Evolutionary conservation across 2,329 filamentous ascomycete species (phyloP).

Genomic region (Epichloe baconii): DNA sequence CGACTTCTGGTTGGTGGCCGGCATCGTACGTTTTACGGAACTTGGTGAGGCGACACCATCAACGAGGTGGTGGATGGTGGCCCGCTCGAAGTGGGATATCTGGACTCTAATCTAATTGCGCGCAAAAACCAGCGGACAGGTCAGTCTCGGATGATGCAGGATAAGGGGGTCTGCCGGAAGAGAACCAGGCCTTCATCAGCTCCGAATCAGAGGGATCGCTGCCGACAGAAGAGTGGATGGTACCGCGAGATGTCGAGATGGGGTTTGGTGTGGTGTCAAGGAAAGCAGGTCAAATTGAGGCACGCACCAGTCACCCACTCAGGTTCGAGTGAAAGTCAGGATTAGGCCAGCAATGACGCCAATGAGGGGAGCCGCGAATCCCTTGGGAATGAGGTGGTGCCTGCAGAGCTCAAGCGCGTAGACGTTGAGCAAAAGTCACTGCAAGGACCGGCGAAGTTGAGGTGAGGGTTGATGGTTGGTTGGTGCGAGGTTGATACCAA

Average conservation of each 20-base stretch:
- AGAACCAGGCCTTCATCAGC: not conserved
- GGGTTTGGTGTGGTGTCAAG: constrained; percentile 4
- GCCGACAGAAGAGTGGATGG: not conserved
- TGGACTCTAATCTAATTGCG: not conserved
- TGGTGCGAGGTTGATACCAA: constrained; percentile 4
- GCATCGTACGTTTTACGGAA: constrained; percentile 30
- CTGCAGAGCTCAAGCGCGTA: not conserved
- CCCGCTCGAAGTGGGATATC: constrained; percentile 1
- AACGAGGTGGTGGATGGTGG: constrained; percentile 16
- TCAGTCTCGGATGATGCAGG: constrained; percentile 1
- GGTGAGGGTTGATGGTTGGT: not conserved
- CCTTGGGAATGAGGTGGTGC: not conserved
- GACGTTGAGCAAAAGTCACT: not conserved
- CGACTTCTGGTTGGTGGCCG: constrained; percentile 39
- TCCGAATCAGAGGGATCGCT: not conserved
- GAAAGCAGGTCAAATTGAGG: constrained; percentile 23
- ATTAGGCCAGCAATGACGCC: constrained; percentile 28
- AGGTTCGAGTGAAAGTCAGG: constrained; percentile 11
- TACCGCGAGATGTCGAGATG: constrained; percentile 2
- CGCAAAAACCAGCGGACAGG: not conserved
- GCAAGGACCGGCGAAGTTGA: not conserved
- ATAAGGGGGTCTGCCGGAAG: not conserved
- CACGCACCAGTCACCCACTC: constrained; percentile 18
- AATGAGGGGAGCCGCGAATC: constrained; percentile 10
- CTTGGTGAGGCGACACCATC: constrained; percentile 25